Evolutionary conservation across 208 protist species (phyloP), one percentile per base, ranked within the genome.

Genomic region (Trypanosoma cruzi): DNA sequence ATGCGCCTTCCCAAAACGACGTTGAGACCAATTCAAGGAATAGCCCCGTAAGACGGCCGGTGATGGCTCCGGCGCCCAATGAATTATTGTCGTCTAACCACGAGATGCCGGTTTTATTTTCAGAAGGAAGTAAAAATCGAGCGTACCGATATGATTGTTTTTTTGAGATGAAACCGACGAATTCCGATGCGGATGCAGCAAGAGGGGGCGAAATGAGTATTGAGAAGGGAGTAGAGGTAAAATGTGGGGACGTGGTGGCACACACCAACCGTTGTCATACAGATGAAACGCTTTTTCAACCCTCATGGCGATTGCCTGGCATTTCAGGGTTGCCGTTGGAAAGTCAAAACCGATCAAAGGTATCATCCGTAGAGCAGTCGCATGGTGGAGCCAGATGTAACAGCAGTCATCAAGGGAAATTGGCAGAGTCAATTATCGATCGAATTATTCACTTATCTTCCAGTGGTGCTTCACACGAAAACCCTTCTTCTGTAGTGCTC

Each of bases 341-440:
- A 4, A 31, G 26, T 49, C 14, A 10, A 55, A 58, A 29, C 26
- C 11, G 4, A 20, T 16, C 60, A 36, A 8, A 29, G 14, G 20
- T 22, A 37, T 55, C 60, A 26, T 34, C 3, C 5, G 3, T 29
- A 36, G 40, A 44, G 1, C 40, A 14, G 8, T 14, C 40, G 40
- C 4, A 14, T 44, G 40, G 11, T 7, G 40, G 8, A 44, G 10
- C 10, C 40, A 44, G 4, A 44, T 44, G 20, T n/a, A 8, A 57
- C 26, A 34, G 53, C 26, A 57, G 53, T 10, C 16, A 44, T 31
- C 36, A 64, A 49, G 0, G 29, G 29, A 36, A 46, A n/a, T 56
- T 42, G 7, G 29, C 66, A 32, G 46, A 71, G n/a, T 56, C 44
- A n/a, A 64, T 64, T 48, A 42, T 71, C 20, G 66, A 71, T 31